These are phyloP conservation scores for Vitis cinerea DNA, from an alignment of 164 flowering plant species.

Conservation along the genomic window DNA sequence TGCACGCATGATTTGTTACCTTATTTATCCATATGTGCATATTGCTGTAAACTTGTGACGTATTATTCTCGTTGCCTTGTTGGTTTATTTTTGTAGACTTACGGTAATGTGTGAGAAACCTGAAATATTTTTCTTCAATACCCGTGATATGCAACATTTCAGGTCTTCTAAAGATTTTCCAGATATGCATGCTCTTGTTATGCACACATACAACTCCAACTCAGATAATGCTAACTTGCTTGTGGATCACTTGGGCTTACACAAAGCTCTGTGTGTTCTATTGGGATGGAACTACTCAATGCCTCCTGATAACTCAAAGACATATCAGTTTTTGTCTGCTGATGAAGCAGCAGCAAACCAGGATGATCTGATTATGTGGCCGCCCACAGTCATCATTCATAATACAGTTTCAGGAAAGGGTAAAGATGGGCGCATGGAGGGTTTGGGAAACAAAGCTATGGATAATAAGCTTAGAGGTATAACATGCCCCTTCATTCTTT, in stretches of 20 bases:
- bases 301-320: constrained; percentile 79
- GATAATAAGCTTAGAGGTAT: constrained; percentile 90
- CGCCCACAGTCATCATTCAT: constrained; percentile 85
- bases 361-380: constrained; percentile 94
- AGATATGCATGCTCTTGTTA: constrained; percentile 76
- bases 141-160: constrained; percentile 49
- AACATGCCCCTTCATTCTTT: constrained; percentile 17
- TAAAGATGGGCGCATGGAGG: constrained; percentile 92
- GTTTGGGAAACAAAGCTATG: constrained; percentile 90
- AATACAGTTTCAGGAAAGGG: constrained; percentile 80
- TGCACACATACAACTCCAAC: constrained; percentile 89
- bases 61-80: background rate
- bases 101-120: constrained; percentile 17
- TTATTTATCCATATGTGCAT: no score
- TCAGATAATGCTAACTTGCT: constrained; percentile 56
- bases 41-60: background rate
- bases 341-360: constrained; percentile 69
- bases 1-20: background rate
- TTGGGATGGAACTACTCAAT: constrained; percentile 87
- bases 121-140: constrained; percentile 39
- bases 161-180: constrained; percentile 87
- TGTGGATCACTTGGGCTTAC: constrained; percentile 89
- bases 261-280: constrained; percentile 85
- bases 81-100: constrained; percentile 4
- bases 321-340: constrained; percentile 67